These are phyloP conservation scores for Rhododendron ovatum DNA, from an alignment of 148 eudicot species.

Conservation along the genomic window DNA sequence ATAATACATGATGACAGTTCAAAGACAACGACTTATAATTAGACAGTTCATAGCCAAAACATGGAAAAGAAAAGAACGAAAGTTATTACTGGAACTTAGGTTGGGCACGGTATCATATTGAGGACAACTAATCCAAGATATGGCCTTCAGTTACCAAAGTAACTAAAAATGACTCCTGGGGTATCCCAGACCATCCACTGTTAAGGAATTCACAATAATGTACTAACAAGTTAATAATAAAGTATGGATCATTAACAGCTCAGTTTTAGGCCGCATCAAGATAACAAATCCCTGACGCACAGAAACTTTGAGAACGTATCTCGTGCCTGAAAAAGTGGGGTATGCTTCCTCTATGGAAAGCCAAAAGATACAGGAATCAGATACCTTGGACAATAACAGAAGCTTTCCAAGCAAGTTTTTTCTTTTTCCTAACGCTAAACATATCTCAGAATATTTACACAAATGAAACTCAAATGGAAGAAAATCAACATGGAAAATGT, in stretches of 20 bases:
- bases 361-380: not conserved
- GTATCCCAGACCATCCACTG: not conserved
- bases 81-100: not conserved
- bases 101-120: not conserved
- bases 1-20: not conserved
- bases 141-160: not conserved
- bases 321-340: not conserved
- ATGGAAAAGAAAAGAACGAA: not conserved
- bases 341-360: not conserved
- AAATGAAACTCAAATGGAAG: not conserved
- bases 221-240: not conserved
- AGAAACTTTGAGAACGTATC: not conserved
- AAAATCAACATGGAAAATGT: constrained; percentile 4
- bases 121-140: not conserved
- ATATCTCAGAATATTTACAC: not conserved
- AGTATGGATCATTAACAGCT: not conserved
- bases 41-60: not conserved
- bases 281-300: not conserved
- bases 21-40: not conserved
- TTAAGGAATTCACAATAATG: not conserved
- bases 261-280: not conserved
- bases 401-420: not conserved
- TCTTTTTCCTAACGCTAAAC: not conserved
- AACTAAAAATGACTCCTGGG: not conserved
- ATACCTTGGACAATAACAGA: not conserved